Percentiles rank a stretch among this genome's conserved stretches.
Evolutionary conservation across 2,329 filamentous ascomycete genomes (phyloP).

Genomic region (Colletotrichum cereale): DNA sequence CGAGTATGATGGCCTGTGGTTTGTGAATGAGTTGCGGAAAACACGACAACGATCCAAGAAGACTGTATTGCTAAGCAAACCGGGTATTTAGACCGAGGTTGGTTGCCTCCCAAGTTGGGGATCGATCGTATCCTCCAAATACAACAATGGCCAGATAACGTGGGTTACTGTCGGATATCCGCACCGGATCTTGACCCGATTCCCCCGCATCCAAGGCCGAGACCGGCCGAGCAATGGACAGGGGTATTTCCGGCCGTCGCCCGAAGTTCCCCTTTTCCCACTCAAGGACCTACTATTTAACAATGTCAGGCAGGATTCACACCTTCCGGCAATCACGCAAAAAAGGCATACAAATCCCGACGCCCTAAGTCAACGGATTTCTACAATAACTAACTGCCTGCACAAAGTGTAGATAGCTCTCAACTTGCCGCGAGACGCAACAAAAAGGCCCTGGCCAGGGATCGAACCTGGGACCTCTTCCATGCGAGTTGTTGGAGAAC

Average conservation of each 20-base stretch:
- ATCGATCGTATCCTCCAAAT: constrained; percentile 29
- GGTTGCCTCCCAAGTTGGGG: background rate
- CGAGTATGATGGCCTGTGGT: background rate
- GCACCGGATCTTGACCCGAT: constrained; percentile 35
- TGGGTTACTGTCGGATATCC: constrained; percentile 36
- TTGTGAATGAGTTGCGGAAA: background rate
- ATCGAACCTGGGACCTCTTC: constrained; percentile 41
- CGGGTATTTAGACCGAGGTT: constrained; percentile 29
- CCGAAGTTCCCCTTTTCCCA: constrained; percentile 27
- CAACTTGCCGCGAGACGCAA: background rate
- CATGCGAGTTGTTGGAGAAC: background rate
- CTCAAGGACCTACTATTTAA: background rate
- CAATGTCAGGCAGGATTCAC: no score
- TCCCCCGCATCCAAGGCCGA: constrained; percentile 38
- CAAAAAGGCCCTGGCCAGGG: constrained; percentile 31
- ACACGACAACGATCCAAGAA: background rate
- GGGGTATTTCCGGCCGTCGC: constrained; percentile 37
- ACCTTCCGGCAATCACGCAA: constrained; percentile 13
- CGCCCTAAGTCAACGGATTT: background rate
- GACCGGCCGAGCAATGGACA: constrained; percentile 38
- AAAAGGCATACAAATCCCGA: background rate
- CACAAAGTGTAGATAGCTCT: constrained; percentile 3
- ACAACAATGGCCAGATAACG: constrained; percentile 18
- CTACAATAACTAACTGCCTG: background rate
- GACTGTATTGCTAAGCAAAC: constrained; percentile 20